Evolutionary conservation across 2,329 filamentous ascomycete species (phyloP).

Genomic region (Calonectria honghensis): DNA sequence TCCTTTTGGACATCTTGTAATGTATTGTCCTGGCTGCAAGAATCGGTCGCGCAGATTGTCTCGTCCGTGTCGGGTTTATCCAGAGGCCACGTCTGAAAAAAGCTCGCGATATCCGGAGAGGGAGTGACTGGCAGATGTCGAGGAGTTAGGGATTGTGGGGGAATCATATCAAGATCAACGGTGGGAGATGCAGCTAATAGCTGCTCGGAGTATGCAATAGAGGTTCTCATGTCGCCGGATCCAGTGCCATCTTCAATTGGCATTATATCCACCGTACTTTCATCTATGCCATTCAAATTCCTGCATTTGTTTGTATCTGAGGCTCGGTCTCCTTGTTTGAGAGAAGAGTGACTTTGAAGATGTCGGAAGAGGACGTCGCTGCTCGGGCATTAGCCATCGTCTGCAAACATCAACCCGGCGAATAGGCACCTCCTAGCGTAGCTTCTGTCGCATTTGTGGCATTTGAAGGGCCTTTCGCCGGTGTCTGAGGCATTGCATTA

Average conservation of each 20-base stretch:
- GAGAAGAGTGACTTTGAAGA: neutral
- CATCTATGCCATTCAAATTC: neutral
- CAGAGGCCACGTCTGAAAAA: neutral
- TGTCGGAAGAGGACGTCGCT: constrained; percentile 16
- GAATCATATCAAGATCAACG: too few species aligned
- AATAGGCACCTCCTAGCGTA: constrained; percentile 9
- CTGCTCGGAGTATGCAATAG: neutral
- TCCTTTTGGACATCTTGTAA: neutral
- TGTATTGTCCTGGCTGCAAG: too few species aligned
- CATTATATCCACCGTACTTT: too few species aligned
- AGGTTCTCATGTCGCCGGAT: too few species aligned
- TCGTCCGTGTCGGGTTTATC: neutral
- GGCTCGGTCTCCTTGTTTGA: neutral
- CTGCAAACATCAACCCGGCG: neutral
- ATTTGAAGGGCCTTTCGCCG: constrained; percentile 6
- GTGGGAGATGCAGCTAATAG: neutral
- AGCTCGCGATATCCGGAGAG: neutral
- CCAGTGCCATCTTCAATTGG: neutral
- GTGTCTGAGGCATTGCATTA: neutral
- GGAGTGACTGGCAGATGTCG: neutral
- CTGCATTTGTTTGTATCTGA: neutral
- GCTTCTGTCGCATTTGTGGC: neutral
- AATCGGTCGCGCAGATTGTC: neutral
- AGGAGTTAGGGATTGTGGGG: neutral
- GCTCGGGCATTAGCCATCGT: neutral